Percentiles rank a stretch among this genome's conserved stretches.
Conservation (phyloP, 108 stramenopile species). For the Asterionellopsis glacialis region DNA sequence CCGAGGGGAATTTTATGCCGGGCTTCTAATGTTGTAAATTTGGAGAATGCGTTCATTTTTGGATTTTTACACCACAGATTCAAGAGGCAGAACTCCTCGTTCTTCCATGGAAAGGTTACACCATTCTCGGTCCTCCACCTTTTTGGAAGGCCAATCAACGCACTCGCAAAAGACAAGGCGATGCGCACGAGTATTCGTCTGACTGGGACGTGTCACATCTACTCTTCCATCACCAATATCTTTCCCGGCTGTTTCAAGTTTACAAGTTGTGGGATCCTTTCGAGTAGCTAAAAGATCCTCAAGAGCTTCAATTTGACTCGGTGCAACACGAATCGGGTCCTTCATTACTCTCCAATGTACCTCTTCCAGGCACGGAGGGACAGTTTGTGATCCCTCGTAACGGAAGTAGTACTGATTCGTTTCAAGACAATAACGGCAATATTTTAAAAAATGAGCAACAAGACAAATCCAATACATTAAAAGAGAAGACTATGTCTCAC, state of each 20-base stretch:
- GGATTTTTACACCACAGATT: too few relatives aligned
- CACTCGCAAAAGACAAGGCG: constrained; percentile 58
- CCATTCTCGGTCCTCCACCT: constrained; percentile 36
- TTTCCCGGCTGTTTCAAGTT: constrained; percentile 37
- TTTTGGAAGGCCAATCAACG: constrained; percentile 51
- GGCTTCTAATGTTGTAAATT: too few relatives aligned
- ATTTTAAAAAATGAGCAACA: neutral
- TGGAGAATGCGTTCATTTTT: too few relatives aligned
- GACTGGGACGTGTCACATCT: constrained; percentile 36
- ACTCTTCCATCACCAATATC: constrained; percentile 21
- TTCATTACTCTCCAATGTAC: constrained; percentile 55
- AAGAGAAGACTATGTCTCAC: neutral
- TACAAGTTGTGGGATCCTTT: constrained; percentile 28
- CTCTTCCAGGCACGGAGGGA: constrained; percentile 46
- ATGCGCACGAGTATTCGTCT: constrained; percentile 25
- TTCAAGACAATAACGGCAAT: neutral
- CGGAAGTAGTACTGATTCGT: constrained; percentile 42
- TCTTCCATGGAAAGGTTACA: constrained; percentile 15
- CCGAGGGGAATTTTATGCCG: too few relatives aligned
- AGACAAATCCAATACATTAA: neutral
- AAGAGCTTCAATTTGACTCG: constrained; percentile 36
- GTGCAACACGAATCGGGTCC: constrained; percentile 46
- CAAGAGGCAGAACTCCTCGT: constrained; percentile 4
- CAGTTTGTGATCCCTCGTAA: constrained; percentile 45
- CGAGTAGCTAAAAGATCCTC: constrained; percentile 36